phyloP scores from a whole-genome alignment of 768 basidiomycete species.

The Fistulinella prunicolor region DNA sequence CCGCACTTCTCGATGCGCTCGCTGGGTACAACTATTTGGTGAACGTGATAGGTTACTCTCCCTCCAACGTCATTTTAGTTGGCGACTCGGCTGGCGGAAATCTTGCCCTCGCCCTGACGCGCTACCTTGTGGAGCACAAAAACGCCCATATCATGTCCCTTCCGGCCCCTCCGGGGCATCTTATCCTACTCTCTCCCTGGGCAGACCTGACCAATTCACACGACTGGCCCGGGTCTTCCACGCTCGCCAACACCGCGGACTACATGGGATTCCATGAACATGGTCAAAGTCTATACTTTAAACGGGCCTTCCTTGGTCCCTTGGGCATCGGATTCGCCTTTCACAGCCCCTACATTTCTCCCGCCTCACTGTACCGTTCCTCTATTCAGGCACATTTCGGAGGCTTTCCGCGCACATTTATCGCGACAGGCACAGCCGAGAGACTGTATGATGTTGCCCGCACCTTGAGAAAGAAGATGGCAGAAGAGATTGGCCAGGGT shows the following conservation, averaged over 20 bases:
- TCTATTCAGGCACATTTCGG: slow-evolving; percentile 41
- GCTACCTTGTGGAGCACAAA: slow-evolving; percentile 56
- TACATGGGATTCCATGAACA: slow-evolving; percentile 12
- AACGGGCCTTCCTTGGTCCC: slow-evolving; percentile 45
- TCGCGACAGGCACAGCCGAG: slow-evolving; percentile 57
- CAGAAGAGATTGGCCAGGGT: slow-evolving; percentile 23
- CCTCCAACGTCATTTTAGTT: slow-evolving; percentile 58
- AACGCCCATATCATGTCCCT: slow-evolving; percentile 26
- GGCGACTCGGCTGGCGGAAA: slow-evolving; percentile 83
- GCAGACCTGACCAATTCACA: slow-evolving; percentile 44
- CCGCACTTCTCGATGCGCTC: slow-evolving; percentile 77
- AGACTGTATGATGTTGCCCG: slow-evolving; percentile 50
- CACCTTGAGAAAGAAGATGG: slow-evolving; percentile 49
- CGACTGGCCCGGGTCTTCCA: slow-evolving; percentile 38
- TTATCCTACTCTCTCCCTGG: slow-evolving; percentile 58
- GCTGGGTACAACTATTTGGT: slow-evolving; percentile 74
- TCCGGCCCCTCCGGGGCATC: slow-evolving; percentile 46
- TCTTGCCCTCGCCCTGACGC: slow-evolving; percentile 59
- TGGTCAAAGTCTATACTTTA: slow-evolving; percentile 32
- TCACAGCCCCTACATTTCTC: slow-evolving; percentile 56
- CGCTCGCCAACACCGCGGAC: slow-evolving; percentile 34
- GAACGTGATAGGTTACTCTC: slow-evolving; percentile 50
- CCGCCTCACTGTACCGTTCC: slow-evolving; percentile 44
- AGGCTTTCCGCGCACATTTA: slow-evolving; percentile 60
- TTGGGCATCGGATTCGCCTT: slow-evolving; percentile 46